Percentiles rank a stretch among this genome's conserved stretches.
Conservation (phyloP, 352 stramenopile species). For the Pythium dissotocum region DNA sequence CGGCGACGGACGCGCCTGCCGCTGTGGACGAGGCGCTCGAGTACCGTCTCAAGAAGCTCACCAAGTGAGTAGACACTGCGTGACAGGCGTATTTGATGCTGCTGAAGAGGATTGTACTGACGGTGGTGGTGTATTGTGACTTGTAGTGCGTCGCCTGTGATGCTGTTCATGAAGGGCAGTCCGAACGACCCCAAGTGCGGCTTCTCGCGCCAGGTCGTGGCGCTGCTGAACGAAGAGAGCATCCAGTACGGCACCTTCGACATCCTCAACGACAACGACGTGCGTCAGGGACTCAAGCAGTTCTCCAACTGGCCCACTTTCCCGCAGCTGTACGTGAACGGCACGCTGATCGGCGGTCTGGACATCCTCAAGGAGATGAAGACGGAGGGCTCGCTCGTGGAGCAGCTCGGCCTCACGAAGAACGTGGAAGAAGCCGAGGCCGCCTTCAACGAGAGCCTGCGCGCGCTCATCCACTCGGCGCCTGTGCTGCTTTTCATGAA, state of each 20-base stretch:
- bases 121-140: neutral
- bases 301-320: slow-evolving; percentile 98
- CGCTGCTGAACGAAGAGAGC: slow-evolving; percentile 90
- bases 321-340: slow-evolving; percentile 98
- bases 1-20: slow-evolving; percentile 15
- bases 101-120: neutral
- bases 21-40: slow-evolving; percentile 62
- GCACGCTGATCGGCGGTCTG: slow-evolving; percentile 94
- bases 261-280: slow-evolving; percentile 96
- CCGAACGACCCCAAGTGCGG: slow-evolving; percentile 94
- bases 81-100: neutral
- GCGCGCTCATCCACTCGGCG: slow-evolving; percentile 83
- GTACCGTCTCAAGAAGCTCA: slow-evolving; percentile 83
- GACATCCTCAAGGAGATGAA: slow-evolving; percentile 98
- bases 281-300: slow-evolving; percentile 96
- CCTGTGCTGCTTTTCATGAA: slow-evolving; percentile 97
- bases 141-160: slow-evolving; percentile 81
- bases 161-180: slow-evolving; percentile 99
- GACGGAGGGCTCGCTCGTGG: slow-evolving; percentile 72
- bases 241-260: slow-evolving; percentile 97
- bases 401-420: slow-evolving; percentile 74
- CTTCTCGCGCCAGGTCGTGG: slow-evolving; percentile 94
- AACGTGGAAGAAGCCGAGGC: slow-evolving; percentile 76
- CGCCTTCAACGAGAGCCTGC: slow-evolving; percentile 83
- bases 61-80: slow-evolving; percentile 41